Percentiles rank a stretch among this genome's conserved stretches.
Evolutionary conservation across 768 basidiomycete genomes (phyloP).

Genomic region (Xerocomellus chrysenteron): DNA sequence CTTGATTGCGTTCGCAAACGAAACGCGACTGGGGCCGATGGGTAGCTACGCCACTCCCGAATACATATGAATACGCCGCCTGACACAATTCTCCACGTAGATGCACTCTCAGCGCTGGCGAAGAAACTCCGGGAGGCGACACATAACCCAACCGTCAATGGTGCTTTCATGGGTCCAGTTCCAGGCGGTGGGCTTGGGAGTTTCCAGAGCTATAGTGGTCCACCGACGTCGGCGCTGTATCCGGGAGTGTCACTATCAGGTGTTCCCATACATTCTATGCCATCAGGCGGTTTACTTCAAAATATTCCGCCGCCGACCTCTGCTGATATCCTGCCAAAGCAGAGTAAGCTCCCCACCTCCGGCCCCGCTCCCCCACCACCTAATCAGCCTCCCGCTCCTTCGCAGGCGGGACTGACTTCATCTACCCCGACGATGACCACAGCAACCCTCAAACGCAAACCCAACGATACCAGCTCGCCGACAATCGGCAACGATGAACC

Average conservation of each 20-base stretch:
- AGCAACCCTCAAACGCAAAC: conserved; percentile 58
- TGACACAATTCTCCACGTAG: conserved; percentile 33
- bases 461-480: conserved; percentile 47
- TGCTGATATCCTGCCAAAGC: conserved; percentile 59
- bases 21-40: conserved; percentile 56
- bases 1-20: conserved; percentile 63
- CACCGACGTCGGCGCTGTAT: conserved; percentile 47
- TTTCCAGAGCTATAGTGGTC: conserved; percentile 26
- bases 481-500: conserved; percentile 47
- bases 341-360: conserved; percentile 56
- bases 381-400: conserved; percentile 40
- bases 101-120: conserved; percentile 43
- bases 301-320: conserved; percentile 44
- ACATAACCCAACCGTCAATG: conserved; percentile 15
- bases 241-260: conserved; percentile 39
- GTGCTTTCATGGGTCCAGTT: conserved; percentile 18
- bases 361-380: conserved; percentile 40
- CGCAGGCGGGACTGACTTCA: conserved; percentile 39
- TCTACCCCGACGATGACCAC: conserved; percentile 51
- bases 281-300: conserved; percentile 48
- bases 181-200: conserved; percentile 19
- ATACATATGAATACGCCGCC: conserved; percentile 24
- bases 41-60: conserved; percentile 48
- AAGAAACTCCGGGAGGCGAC: conserved; percentile 37
- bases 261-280: conserved; percentile 45